These are phyloP conservation scores for Microsporum ferrugineum DNA, from an alignment of 2,329 filamentous ascomycete species.

Conservation along the genomic window DNA sequence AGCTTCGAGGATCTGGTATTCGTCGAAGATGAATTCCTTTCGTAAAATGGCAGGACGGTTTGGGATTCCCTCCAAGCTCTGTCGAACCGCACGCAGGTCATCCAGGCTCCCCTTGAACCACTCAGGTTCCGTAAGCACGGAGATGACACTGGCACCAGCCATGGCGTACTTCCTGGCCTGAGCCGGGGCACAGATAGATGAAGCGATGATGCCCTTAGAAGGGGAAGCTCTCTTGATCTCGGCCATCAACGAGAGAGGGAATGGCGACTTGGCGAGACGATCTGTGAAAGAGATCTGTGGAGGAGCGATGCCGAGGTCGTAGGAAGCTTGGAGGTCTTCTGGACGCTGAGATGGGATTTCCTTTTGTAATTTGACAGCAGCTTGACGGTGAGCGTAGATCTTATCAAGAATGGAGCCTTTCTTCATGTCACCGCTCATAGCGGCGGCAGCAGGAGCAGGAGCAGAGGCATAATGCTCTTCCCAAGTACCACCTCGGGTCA, in stretches of 20 bases:
- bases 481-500: constrained; percentile 85
- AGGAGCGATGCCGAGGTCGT: constrained; percentile 72
- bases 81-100: constrained; percentile 74
- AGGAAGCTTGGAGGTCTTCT: constrained; percentile 73
- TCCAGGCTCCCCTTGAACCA: constrained; percentile 99
- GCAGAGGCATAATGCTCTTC: constrained; percentile 40
- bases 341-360: constrained; percentile 72
- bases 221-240: constrained; percentile 96
- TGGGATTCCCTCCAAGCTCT: constrained; percentile 79
- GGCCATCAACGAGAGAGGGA: constrained; percentile 85
- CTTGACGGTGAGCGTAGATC: constrained; percentile 74
- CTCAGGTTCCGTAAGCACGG: constrained; percentile 93
- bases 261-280: constrained; percentile 68
- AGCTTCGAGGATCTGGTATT: constrained; percentile 95
- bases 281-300: constrained; percentile 70
- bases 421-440: constrained; percentile 34
- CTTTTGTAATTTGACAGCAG: constrained; percentile 68
- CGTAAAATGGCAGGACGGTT: constrained; percentile 84
- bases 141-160: constrained; percentile 91
- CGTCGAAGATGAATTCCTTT: constrained; percentile 96
- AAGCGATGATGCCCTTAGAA: constrained; percentile 86
- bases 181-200: constrained; percentile 73
- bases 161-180: constrained; percentile 88
- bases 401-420: constrained; percentile 79
- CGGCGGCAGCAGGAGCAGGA: constrained; percentile 17